Evolutionary conservation across 1,139 yeast genomes (phyloP).

Genomic region (Debaryomycetaceae sp.): DNA sequence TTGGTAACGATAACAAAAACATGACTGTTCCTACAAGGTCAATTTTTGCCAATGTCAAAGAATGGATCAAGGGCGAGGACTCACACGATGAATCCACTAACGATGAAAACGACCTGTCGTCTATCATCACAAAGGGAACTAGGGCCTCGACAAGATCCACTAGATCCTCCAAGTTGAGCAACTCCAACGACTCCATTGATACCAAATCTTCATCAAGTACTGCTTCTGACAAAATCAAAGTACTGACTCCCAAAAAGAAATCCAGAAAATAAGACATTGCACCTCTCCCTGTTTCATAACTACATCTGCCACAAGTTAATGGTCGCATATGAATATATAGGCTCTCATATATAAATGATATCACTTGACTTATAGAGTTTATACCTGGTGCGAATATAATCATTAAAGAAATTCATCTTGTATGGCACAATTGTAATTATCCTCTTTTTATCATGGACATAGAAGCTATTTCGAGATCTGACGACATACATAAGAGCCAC

Average conservation of each 20-base stretch:
- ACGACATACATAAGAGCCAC: constrained; percentile 4
- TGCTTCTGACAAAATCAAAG: not conserved
- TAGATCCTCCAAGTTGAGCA: constrained; percentile 4
- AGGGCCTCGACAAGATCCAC: constrained; percentile 3
- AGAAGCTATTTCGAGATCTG: constrained; percentile 6
- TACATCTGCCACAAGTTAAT: not conserved
- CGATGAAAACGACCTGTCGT: constrained; percentile 1
- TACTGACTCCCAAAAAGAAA: not conserved
- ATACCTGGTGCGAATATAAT: not conserved
- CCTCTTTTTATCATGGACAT: not conserved
- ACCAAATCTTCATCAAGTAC: constrained; percentile 5
- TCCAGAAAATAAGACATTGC: not conserved
- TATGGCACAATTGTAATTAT: not conserved
- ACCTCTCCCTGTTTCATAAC: not conserved
- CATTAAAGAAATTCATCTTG: not conserved
- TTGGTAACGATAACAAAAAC: constrained; percentile 52
- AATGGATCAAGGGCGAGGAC: constrained; percentile 54
- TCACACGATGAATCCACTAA: constrained; percentile 16
- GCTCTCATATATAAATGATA: not conserved
- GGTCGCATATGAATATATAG: not conserved
- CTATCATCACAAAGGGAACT: not conserved
- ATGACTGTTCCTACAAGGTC: constrained; percentile 37
- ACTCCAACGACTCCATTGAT: constrained; percentile 1
- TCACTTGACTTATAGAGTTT: constrained; percentile 1
- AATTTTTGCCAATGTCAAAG: constrained; percentile 60